Percentiles rank a stretch among this genome's conserved stretches.
These are phyloP conservation scores for Mycosphaerella sp. DNA, from an alignment of 2,329 filamentous ascomycete species.

Conservation along the genomic window DNA sequence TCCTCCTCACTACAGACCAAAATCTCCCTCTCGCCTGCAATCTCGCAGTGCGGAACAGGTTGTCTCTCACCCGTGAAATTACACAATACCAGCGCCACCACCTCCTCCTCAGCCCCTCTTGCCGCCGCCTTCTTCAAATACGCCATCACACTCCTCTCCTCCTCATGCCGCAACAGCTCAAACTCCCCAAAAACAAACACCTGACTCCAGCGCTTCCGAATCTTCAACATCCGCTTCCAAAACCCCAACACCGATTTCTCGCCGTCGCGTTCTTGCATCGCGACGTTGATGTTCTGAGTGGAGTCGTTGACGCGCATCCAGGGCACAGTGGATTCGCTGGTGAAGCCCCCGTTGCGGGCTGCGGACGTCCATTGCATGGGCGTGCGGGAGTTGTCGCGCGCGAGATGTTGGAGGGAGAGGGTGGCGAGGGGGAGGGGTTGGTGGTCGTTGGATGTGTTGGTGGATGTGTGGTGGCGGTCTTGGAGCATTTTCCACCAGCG, in stretches of 20 bases:
- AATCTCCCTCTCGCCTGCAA: not conserved
- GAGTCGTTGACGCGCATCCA: conserved; percentile 18
- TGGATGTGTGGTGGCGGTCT: no score
- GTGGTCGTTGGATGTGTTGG: conserved; percentile 8
- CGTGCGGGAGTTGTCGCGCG: conserved; percentile 47
- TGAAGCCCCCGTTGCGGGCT: conserved; percentile 55
- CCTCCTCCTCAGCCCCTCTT: no score
- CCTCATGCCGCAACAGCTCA: conserved; percentile 13
- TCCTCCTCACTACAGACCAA: conserved; percentile 7
- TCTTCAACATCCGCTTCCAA: conserved; percentile 44
- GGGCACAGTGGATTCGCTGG: conserved; percentile 24
- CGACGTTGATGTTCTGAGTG: conserved; percentile 9
- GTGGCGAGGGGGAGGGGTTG: conserved; percentile 5
- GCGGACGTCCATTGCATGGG: conserved; percentile 59
- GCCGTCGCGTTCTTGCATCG: conserved; percentile 43
- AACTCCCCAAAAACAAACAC: conserved; percentile 24
- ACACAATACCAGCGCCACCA: conserved; percentile 6
- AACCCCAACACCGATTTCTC: conserved; percentile 50
- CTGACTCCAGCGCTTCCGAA: conserved; percentile 21
- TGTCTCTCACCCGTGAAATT: conserved; percentile 4
- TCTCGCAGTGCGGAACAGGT: not conserved
- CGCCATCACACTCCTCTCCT: conserved; percentile 16
- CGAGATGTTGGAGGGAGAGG: conserved; percentile 6
- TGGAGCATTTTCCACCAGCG: conserved; percentile 45
- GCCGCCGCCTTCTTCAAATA: conserved; percentile 7